A percentile compares a stretch with the other conserved stretches of the same genome.
phyloP scores from a whole-genome alignment of 768 basidiomycete genomes.

The Psilocybe subaeruginosa region DNA sequence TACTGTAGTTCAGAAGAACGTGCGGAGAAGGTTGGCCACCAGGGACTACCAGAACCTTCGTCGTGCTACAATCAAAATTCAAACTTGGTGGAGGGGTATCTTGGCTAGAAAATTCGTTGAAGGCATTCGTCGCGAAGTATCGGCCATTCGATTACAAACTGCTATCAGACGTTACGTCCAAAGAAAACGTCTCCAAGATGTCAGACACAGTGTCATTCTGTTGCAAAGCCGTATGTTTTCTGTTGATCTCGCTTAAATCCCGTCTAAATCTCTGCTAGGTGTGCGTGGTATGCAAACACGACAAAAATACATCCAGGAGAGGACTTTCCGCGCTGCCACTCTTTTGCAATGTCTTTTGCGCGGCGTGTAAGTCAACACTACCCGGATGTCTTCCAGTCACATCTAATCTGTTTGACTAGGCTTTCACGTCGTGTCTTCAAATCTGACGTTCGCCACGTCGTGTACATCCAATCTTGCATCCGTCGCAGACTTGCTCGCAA shows the following conservation, averaged over 20 bases:
- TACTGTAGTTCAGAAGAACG: conserved; percentile 97
- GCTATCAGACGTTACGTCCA: conserved; percentile 74
- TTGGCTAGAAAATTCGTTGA: conserved; percentile 74
- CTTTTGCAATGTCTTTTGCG: conserved; percentile 83
- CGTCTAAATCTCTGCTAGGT: conserved; percentile 40
- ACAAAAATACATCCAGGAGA: conserved; percentile 55
- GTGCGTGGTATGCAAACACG: conserved; percentile 79
- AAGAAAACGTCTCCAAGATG: conserved; percentile 67
- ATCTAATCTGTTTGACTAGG: conserved; percentile 35
- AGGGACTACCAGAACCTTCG: conserved; percentile 78
- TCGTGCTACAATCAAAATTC: conserved; percentile 78
- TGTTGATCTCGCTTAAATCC: not conserved
- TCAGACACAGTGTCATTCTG: conserved; percentile 62
- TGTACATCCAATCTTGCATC: conserved; percentile 90
- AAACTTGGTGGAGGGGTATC: conserved; percentile 94
- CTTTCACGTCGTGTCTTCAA: conserved; percentile 56
- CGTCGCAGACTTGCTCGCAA: conserved; percentile 87
- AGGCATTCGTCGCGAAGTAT: conserved; percentile 69
- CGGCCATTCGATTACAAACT: conserved; percentile 78
- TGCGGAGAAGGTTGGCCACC: conserved; percentile 83
- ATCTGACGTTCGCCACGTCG: conserved; percentile 68
- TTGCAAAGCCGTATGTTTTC: conserved; percentile 80
- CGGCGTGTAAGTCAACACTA: conserved; percentile 67
- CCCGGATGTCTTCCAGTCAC: not conserved
- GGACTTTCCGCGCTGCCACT: conserved; percentile 63